phyloP scores from a whole-genome alignment of 2,329 filamentous ascomycete genomes.

The Fusarium proliferatum region DNA sequence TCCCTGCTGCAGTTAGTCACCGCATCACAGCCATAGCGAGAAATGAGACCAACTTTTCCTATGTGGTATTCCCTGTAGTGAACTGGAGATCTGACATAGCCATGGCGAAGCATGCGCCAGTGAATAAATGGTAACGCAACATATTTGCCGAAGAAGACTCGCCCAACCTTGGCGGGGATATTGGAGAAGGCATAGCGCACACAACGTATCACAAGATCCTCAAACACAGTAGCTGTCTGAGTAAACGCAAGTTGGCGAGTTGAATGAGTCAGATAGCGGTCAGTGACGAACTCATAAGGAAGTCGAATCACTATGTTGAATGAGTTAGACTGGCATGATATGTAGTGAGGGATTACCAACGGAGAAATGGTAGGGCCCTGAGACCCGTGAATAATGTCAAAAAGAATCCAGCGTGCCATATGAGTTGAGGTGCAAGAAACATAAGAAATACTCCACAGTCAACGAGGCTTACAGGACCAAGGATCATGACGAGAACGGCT shows the following conservation, averaged over 20 bases:
- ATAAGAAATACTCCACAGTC: constrained; percentile 80
- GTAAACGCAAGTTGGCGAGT: constrained; percentile 67
- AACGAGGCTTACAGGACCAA: constrained; percentile 78
- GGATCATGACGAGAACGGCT: constrained; percentile 67
- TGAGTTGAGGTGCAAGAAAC: constrained; percentile 77
- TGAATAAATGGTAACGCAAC: constrained; percentile 79
- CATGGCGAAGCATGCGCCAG: constrained; percentile 81
- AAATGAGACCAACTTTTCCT: constrained; percentile 42
- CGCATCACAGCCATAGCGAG: not conserved
- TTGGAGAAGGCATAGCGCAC: constrained; percentile 82
- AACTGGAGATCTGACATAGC: constrained; percentile 70
- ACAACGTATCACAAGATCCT: constrained; percentile 80
- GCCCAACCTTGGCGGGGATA: constrained; percentile 74
- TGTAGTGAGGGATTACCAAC: constrained; percentile 56
- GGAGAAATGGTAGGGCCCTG: constrained; percentile 74
- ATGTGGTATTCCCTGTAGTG: constrained; percentile 67
- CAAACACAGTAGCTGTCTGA: constrained; percentile 76
- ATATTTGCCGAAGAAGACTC: constrained; percentile 80
- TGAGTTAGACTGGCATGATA: constrained; percentile 19
- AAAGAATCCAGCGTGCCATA: constrained; percentile 73
- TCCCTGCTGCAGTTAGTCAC: constrained; percentile 24
- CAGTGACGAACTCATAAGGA: constrained; percentile 47
- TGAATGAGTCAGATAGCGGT: constrained; percentile 47
- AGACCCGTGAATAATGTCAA: constrained; percentile 68
- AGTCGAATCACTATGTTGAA: constrained; percentile 43